Evolutionary conservation across 2,329 filamentous ascomycete species (phyloP).

Genomic region (Verticillium klebahnii): DNA sequence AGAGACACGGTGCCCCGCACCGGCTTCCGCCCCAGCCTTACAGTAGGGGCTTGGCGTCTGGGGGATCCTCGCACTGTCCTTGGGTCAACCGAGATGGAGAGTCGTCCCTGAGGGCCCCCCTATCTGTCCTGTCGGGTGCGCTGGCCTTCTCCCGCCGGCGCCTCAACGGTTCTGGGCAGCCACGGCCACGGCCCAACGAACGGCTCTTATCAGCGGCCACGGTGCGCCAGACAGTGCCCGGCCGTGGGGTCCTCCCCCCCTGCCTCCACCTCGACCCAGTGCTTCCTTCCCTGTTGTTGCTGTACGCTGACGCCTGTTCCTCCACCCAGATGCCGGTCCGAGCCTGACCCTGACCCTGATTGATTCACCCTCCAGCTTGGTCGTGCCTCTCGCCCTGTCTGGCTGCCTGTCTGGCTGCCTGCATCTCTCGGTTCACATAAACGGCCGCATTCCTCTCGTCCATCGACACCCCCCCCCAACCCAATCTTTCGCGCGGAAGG

Average conservation of each 20-base stretch:
- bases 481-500: conserved; percentile 42
- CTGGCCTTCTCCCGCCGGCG: background rate
- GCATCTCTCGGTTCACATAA: conserved; percentile 7
- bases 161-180: background rate
- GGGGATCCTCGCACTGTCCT: background rate
- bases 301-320: background rate
- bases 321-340: conserved; percentile 2
- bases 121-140: background rate
- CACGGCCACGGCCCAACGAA: background rate
- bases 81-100: background rate
- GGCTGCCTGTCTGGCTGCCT: background rate
- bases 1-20: background rate
- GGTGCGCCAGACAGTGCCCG: background rate
- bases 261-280: background rate
- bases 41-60: background rate
- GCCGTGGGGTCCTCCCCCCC: background rate
- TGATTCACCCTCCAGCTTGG: conserved; percentile 1
- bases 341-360: background rate
- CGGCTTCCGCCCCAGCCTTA: background rate
- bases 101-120: background rate
- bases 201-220: background rate
- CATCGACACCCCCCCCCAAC: conserved; percentile 17
- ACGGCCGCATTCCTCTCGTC: conserved; percentile 27
- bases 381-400: background rate
- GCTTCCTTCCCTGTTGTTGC: background rate